phyloP scores from a whole-genome alignment of 768 basidiomycete genomes.

The Inosperma sp. region DNA sequence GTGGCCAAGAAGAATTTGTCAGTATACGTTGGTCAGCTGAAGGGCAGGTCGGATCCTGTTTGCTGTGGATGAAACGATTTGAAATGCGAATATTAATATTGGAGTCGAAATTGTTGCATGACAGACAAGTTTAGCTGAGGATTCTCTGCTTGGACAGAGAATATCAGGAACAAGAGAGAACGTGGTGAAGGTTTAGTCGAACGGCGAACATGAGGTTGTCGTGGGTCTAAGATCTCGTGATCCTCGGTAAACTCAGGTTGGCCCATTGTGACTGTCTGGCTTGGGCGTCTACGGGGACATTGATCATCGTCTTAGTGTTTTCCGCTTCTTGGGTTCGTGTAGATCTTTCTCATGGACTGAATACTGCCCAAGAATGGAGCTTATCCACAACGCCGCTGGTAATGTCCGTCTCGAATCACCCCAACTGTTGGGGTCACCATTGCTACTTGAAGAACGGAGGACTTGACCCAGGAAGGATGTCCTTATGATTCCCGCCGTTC shows the following conservation, averaged over 20 bases:
- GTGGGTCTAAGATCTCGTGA: conserved; percentile 8
- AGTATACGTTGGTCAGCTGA: neutral
- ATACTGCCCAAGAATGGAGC: neutral
- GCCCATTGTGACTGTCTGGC: no score
- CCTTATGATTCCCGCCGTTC: neutral
- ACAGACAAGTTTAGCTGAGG: no score
- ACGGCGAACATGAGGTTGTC: neutral
- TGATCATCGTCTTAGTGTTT: no score
- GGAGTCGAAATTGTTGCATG: neutral
- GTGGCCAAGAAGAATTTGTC: neutral
- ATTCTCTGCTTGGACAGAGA: neutral
- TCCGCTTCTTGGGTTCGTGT: neutral
- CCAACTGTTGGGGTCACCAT: neutral
- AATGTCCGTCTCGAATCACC: neutral
- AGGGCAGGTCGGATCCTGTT: neutral
- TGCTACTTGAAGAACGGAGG: neutral
- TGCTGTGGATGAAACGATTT: neutral
- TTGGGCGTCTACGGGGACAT: no score
- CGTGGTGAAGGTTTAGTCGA: no score
- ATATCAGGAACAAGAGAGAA: neutral
- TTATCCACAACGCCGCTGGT: neutral
- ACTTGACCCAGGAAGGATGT: neutral
- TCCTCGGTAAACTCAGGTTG: neutral
- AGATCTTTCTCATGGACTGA: neutral
- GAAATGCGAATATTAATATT: neutral